These are phyloP conservation scores for Glaciozyma martinii DNA, from an alignment of 768 basidiomycete species.

Conservation along the genomic window DNA sequence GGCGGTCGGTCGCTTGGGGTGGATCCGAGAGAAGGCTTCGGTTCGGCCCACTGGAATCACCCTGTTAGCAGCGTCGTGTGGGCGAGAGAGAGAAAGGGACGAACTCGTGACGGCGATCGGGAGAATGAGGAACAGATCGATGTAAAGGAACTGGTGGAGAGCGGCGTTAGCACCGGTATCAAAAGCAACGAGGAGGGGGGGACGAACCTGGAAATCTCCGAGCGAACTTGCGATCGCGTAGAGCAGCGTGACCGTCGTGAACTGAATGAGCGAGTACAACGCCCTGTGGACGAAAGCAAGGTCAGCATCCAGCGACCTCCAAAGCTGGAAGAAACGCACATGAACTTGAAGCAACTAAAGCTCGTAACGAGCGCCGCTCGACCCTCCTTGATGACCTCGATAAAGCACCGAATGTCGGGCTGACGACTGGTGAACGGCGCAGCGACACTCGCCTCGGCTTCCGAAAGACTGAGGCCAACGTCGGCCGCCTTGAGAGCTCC, in stretches of 20 bases:
- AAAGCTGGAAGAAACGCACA: slow-evolving; percentile 50
- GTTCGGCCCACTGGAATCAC: slow-evolving; percentile 76
- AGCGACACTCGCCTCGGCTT: slow-evolving; percentile 96
- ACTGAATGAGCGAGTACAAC: slow-evolving; percentile 94
- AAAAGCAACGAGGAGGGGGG: neutral
- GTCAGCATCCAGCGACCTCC: slow-evolving; percentile 21
- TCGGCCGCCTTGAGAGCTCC: slow-evolving; percentile 97
- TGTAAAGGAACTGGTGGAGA: slow-evolving; percentile 74
- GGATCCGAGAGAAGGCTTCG: slow-evolving; percentile 73
- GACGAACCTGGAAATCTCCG: slow-evolving; percentile 78
- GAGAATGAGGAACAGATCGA: slow-evolving; percentile 95
- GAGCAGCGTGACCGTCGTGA: slow-evolving; percentile 89
- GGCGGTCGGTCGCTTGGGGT: slow-evolving; percentile 84
- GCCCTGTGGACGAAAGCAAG: slow-evolving; percentile 54
- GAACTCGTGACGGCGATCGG: slow-evolving; percentile 91
- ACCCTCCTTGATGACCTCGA: slow-evolving; percentile 89
- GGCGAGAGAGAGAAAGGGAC: slow-evolving; percentile 36
- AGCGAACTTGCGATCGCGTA: slow-evolving; percentile 95
- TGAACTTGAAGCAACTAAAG: slow-evolving; percentile 99
- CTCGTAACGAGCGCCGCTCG: slow-evolving; percentile 92
- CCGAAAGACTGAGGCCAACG: slow-evolving; percentile 90
- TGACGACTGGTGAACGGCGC: slow-evolving; percentile 92
- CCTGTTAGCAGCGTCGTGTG: neutral
- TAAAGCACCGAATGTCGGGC: slow-evolving; percentile 89
- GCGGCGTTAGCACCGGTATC: slow-evolving; percentile 7